phyloP scores from a whole-genome alignment of 306 rosid species.

The Ceratonia siliqua region DNA sequence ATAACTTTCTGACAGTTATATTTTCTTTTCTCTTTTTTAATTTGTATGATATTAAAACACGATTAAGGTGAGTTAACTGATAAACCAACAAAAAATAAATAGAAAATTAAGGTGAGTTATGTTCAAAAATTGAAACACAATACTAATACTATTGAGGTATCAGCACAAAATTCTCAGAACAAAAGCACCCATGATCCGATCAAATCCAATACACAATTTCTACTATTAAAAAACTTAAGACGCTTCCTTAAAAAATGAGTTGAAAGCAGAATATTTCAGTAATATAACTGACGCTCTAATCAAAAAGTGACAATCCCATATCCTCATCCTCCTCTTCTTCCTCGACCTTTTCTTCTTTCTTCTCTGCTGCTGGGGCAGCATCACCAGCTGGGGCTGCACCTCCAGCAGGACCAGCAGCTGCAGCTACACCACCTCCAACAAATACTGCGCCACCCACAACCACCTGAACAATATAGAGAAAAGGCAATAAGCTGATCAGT shows the following conservation, averaged over 20 bases:
- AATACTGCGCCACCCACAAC: conserved; percentile 67
- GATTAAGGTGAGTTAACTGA: no score
- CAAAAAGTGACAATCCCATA: conserved; percentile 84
- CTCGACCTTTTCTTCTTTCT: conserved; percentile 61
- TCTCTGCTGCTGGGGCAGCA: conserved; percentile 50
- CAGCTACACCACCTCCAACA: conserved; percentile 55
- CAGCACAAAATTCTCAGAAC: background rate
- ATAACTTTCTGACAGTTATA: no score
- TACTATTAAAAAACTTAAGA: background rate
- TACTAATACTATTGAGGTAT: no score
- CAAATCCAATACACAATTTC: conserved; percentile 42
- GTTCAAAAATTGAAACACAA: no score
- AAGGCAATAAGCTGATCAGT: background rate
- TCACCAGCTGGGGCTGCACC: conserved; percentile 59
- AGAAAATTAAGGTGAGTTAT: no score
- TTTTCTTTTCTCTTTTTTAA: no score
- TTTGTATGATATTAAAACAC: no score
- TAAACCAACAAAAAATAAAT: no score
- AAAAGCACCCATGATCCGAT: conserved; percentile 18
- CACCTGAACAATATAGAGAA: conserved; percentile 48
- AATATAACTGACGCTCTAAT: conserved; percentile 41
- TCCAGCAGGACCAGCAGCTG: conserved; percentile 56
- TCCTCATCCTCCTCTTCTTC: conserved; percentile 89
- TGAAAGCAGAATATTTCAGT: conserved; percentile 18
- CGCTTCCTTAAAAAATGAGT: conserved; percentile 21